Percentiles rank a stretch among this genome's conserved stretches.
Evolutionary conservation across 2,329 filamentous ascomycete genomes (phyloP).

Genomic region (Microdochium nivale): DNA sequence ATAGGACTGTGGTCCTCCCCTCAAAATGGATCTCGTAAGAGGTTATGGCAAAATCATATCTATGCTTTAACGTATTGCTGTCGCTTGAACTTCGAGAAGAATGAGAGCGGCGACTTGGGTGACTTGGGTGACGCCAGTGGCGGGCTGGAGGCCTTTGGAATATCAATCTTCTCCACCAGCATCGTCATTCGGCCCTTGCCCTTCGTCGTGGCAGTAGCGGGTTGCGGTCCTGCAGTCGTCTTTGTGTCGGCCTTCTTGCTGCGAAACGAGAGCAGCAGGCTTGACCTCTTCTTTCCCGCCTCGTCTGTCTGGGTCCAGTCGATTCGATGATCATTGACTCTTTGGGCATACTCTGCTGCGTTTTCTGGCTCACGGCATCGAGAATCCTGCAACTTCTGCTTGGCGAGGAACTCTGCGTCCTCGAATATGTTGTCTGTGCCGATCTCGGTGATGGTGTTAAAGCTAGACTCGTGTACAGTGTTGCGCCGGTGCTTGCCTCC

Average conservation of each 20-base stretch:
- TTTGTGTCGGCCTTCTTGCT: not conserved
- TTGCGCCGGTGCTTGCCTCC: constrained; percentile 7
- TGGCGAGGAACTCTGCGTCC: constrained; percentile 3
- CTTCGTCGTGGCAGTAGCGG: not conserved
- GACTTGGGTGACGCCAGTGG: constrained; percentile 16
- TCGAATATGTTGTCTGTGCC: constrained; percentile 6
- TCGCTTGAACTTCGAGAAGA: constrained; percentile 36
- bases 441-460: not conserved
- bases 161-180: constrained; percentile 11
- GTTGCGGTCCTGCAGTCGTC: not conserved
- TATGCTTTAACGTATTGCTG: constrained; percentile 12
- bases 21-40: too few species aligned
- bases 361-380: constrained; percentile 3
- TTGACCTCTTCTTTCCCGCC: constrained; percentile 12
- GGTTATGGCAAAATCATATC: not conserved
- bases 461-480: not conserved
- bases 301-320: constrained; percentile 55
- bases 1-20: not conserved
- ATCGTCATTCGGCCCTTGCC: not conserved
- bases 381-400: not conserved
- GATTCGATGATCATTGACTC: constrained; percentile 29
- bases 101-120: constrained; percentile 20
- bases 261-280: constrained; percentile 4
- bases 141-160: constrained; percentile 2
- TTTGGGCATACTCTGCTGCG: constrained; percentile 13